These are phyloP conservation scores for Psilocybe tampanensis DNA, from an alignment of 768 basidiomycete species.

Conservation along the genomic window DNA sequence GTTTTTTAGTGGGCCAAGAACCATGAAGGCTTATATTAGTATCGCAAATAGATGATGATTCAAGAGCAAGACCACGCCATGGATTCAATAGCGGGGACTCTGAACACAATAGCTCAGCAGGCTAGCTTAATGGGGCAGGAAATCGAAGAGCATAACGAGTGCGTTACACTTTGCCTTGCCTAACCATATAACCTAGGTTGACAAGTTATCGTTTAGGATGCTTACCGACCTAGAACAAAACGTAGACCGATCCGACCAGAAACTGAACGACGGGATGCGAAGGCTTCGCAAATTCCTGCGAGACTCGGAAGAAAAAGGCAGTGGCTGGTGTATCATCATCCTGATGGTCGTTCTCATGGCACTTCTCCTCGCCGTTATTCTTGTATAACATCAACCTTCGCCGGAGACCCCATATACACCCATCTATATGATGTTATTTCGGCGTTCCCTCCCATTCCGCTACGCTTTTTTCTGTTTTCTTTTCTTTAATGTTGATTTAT, in stretches of 20 bases:
- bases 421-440: not conserved
- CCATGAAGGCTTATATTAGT: not conserved
- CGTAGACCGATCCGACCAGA: constrained; percentile 69
- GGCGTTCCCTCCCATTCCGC: not conserved
- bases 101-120: constrained; percentile 84
- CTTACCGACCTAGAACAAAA: constrained; percentile 75
- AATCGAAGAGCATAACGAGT: constrained; percentile 92
- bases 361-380: constrained; percentile 78
- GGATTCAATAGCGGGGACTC: constrained; percentile 83
- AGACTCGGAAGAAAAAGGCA: constrained; percentile 88
- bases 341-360: constrained; percentile 79
- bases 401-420: not conserved
- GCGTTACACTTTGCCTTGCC: too few relatives aligned
- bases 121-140: constrained; percentile 95
- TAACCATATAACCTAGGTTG: too few relatives aligned
- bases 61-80: constrained; percentile 89
- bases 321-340: constrained; percentile 88
- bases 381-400: constrained; percentile 32
- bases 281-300: constrained; percentile 80
- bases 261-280: constrained; percentile 65
- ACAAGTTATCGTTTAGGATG: constrained; percentile 71
- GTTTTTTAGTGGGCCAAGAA: not conserved
- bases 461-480: not conserved
- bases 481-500: not conserved
- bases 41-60: constrained; percentile 68